These are phyloP conservation scores for Aristolochia contorta DNA, from an alignment of 164 flowering plant genomes.

Conservation along the genomic window DNA sequence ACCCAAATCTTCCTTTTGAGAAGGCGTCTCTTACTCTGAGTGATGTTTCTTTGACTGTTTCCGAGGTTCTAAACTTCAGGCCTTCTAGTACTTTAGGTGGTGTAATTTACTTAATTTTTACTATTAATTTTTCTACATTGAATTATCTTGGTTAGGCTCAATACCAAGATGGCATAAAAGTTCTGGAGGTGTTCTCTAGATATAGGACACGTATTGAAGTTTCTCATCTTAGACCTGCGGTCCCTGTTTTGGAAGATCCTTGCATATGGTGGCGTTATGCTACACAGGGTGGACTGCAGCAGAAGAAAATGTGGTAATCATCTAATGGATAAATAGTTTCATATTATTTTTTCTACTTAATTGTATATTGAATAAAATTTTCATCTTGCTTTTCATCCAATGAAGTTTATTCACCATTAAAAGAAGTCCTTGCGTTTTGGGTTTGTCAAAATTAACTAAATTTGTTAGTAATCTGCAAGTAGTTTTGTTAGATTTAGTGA, in stretches of 20 bases:
- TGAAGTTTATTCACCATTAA: neutral
- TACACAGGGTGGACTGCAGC: conserved; percentile 71
- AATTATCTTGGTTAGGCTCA: conserved; percentile 48
- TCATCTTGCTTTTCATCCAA: neutral
- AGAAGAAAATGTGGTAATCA: conserved; percentile 76
- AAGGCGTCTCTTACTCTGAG: conserved; percentile 68
- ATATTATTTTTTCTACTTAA: neutral
- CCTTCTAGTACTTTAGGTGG: neutral
- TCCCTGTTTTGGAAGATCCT: conserved; percentile 44
- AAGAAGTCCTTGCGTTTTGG: too few relatives aligned
- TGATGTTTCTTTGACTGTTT: conserved; percentile 75
- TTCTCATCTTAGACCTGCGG: conserved; percentile 78
- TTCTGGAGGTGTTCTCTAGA: conserved; percentile 78
- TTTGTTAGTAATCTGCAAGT: neutral
- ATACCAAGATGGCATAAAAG: conserved; percentile 90
- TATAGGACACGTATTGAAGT: conserved; percentile 71
- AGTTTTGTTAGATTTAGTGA: too few relatives aligned
- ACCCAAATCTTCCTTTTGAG: conserved; percentile 82
- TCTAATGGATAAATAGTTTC: neutral
- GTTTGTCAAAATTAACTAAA: too few relatives aligned
- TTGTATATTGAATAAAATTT: neutral
- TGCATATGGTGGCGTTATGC: conserved; percentile 91
- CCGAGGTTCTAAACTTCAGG: conserved; percentile 54
- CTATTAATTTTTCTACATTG: neutral
- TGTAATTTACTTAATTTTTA: neutral